Evolutionary conservation across 1,284 basidiomycete genomes (phyloP), one percentile per base, ranked within the genome.

Genomic region (Rhodotorula sp.): DNA sequence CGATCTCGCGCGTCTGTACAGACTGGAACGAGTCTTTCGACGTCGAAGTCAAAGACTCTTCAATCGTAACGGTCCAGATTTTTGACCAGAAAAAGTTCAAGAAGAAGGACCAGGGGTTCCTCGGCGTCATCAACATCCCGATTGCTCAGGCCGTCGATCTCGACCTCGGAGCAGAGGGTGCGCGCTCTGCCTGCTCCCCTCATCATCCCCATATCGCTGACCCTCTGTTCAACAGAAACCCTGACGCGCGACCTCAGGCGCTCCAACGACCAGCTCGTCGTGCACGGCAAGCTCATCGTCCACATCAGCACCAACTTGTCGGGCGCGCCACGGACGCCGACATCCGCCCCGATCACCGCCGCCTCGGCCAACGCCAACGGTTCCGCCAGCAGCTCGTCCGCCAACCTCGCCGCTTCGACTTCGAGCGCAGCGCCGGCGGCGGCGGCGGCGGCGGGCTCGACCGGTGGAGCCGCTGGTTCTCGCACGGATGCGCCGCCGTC

Each of bases 1-100:
- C 5, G 21, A 26, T 16, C 15, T 10, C 14, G 39, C 39, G 16
- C 47, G 34, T 34, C 15, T 5, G 2, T n/a, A 21, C 68, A 76
- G 75, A 94, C 81, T 94, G 92, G 92, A 94, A 93, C 80, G 92
- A 94, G 83, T 90, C 89, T 79, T 94, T 94, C 81, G 92, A 93
- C 79, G 89, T 93, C 78, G 89, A 87, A 62, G 93, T 96, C 80
- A 92, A 90, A 81, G 93, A 96, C 79, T 90, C 91, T 5, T 95
- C 92, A 39, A 89, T 95, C 61, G 86, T 97, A 58, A 91, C 92
- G 6, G 92, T 97, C 5, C 94, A 97, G 83, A 93, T 97, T 79
- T 97, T 97, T 79, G 94, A 97, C 82, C 94, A 97, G 83, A 90
- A 92, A 82, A 97, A 96, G 83, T 97, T 97, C 84, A 97, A 96